Conservation (phyloP, 345 rosid genomes). For the Salix dunnii region DNA sequence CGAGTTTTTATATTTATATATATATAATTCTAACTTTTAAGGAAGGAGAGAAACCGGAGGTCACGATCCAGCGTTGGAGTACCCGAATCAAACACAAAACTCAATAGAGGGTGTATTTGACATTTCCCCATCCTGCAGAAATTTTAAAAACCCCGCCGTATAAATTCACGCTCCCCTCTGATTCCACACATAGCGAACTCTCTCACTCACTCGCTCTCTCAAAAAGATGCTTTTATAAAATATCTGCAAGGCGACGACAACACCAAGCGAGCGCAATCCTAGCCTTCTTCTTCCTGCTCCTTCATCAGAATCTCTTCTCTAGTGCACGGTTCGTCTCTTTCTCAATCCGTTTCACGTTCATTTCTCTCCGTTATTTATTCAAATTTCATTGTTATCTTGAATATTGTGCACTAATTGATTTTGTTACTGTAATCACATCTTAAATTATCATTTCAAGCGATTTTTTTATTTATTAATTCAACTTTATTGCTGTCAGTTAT, state of each 20-base stretch:
- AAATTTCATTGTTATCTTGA: background rate
- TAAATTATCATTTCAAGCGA: background rate
- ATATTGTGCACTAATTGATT: background rate
- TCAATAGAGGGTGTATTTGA: background rate
- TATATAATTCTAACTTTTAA: too few species aligned
- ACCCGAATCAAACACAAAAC: too few species aligned
- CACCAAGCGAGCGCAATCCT: slow-evolving; percentile 28
- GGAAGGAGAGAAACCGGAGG: too few species aligned
- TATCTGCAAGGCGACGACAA: slow-evolving; percentile 45
- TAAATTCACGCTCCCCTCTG: background rate
- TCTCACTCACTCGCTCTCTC: background rate
- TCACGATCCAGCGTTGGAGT: too few species aligned
- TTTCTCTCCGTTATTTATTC: background rate
- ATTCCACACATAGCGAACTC: background rate
- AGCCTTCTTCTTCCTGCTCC: slow-evolving; percentile 27
- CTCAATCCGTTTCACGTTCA: background rate
- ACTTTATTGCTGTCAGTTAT: background rate
- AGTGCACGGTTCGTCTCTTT: slow-evolving; percentile 49
- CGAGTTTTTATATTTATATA: too few species aligned
- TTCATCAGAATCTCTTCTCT: slow-evolving; percentile 46
- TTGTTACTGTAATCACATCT: background rate
- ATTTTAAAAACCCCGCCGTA: background rate
- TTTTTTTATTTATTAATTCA: background rate
- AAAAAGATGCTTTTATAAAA: background rate
- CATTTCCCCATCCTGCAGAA: background rate